These are phyloP conservation scores for Scutellaria barbata DNA, from an alignment of 257 asterid genomes.

Conservation along the genomic window DNA sequence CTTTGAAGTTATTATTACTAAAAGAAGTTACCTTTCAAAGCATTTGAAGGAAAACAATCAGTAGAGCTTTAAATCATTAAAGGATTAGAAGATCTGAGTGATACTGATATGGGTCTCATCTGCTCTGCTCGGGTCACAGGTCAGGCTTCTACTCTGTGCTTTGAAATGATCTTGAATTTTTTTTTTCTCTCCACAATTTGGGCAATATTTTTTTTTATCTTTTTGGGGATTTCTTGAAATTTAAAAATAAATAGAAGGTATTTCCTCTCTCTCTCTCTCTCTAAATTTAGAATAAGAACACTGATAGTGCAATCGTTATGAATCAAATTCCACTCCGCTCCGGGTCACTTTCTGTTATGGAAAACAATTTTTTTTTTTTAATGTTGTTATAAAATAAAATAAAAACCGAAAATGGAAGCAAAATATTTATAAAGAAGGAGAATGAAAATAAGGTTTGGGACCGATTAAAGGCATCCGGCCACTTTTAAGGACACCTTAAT, in stretches of 20 bases:
- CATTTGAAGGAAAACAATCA: conserved; percentile 39
- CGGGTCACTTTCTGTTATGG: conserved; percentile 22
- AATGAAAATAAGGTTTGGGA: too few relatives aligned
- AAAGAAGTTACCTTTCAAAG: conserved; percentile 42
- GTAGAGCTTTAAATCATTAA: conserved; percentile 34
- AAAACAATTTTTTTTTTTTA: not conserved
- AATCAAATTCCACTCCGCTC: conserved; percentile 36
- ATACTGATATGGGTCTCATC: conserved; percentile 41
- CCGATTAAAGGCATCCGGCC: too few relatives aligned
- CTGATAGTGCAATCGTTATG: conserved; percentile 26
- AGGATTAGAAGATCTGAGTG: conserved; percentile 48
- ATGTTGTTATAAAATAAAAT: not conserved
- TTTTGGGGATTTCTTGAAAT: conserved; percentile 30
- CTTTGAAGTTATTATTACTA: not conserved
- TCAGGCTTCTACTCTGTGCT: conserved; percentile 34
- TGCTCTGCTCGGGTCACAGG: conserved; percentile 31
- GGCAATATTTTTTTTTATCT: conserved; percentile 26
- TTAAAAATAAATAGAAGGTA: not conserved
- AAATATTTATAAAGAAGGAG: too few relatives aligned
- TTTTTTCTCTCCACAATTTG: conserved; percentile 12
- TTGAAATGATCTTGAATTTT: conserved; percentile 40
- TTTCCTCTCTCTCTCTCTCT: conserved; percentile 23
- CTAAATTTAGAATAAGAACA: not conserved
- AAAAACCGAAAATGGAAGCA: not conserved
- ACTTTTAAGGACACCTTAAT: too few relatives aligned